A percentile compares a stretch with the other conserved stretches of the same genome.
Evolutionary conservation across 768 basidiomycete genomes (phyloP).

Genomic region (Pulveroboletus sp.): DNA sequence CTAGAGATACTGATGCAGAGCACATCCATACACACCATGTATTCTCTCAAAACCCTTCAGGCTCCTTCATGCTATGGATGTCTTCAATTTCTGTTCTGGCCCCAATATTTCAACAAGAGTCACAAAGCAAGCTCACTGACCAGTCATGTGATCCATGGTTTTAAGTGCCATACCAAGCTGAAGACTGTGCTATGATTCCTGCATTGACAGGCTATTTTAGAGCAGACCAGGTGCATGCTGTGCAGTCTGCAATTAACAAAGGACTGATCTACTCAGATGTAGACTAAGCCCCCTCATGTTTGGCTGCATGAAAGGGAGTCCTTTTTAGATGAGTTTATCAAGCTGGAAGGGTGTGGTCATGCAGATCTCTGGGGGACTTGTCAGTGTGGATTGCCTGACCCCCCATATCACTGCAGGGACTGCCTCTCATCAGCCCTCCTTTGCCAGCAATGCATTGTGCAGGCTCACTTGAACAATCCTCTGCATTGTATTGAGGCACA

Average conservation of each 20-base stretch:
- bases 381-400: neutral
- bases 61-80: too few relatives aligned
- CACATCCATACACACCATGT: too few relatives aligned
- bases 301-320: neutral
- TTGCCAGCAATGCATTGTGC: neutral
- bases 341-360: neutral
- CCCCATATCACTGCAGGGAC: neutral
- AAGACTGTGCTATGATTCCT: too few relatives aligned
- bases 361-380: neutral
- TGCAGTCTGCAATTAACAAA: neutral
- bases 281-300: neutral
- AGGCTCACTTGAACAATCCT: neutral
- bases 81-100: too few relatives aligned
- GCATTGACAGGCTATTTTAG: too few relatives aligned
- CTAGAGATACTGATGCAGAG: too few relatives aligned
- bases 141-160: too few relatives aligned
- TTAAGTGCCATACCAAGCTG: too few relatives aligned
- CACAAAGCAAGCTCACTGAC: too few relatives aligned
- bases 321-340: neutral
- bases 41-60: too few relatives aligned
- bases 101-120: too few relatives aligned
- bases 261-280: neutral
- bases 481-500: neutral
- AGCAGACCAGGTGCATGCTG: too few relatives aligned
- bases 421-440: neutral